Evolutionary conservation across 305 asterid species (phyloP).

Genomic region (Ajuga reptans): DNA sequence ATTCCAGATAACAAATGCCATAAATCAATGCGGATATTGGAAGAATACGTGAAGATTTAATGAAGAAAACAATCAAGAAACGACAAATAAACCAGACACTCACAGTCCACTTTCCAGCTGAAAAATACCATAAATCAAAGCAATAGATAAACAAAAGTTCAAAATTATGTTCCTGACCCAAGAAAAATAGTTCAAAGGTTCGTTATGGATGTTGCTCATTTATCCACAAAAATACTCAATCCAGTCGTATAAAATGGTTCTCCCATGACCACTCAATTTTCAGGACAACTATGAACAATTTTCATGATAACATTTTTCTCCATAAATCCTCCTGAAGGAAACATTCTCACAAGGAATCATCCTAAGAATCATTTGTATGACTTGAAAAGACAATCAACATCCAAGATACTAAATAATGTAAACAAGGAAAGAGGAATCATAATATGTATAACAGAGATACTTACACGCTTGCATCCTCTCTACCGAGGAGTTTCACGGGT

Average conservation of each 20-base stretch:
- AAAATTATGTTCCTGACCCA: neutral
- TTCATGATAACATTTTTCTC: neutral
- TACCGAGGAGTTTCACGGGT: slow-evolving; percentile 84
- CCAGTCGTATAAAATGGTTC: neutral
- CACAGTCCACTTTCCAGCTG: neutral
- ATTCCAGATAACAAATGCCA: neutral
- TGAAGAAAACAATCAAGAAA: neutral
- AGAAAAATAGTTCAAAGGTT: neutral
- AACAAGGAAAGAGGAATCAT: slow-evolving; percentile 16
- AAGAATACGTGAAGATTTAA: neutral
- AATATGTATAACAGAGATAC: slow-evolving; percentile 8
- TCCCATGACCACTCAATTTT: neutral
- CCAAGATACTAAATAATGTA: slow-evolving; percentile 2
- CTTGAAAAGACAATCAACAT: neutral
- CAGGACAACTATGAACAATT: neutral
- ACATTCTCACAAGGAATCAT: neutral
- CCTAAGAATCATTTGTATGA: neutral
- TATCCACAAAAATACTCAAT: neutral
- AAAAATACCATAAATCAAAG: neutral
- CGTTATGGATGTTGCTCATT: neutral
- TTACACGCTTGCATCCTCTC: slow-evolving; percentile 80
- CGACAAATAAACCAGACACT: neutral
- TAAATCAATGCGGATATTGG: neutral
- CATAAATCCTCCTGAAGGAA: neutral
- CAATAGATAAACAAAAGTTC: neutral